Evolutionary conservation across 805 yeast genomes (phyloP), one percentile per base, ranked within the genome.

Genomic region (Gaillardinia entomophila): DNA sequence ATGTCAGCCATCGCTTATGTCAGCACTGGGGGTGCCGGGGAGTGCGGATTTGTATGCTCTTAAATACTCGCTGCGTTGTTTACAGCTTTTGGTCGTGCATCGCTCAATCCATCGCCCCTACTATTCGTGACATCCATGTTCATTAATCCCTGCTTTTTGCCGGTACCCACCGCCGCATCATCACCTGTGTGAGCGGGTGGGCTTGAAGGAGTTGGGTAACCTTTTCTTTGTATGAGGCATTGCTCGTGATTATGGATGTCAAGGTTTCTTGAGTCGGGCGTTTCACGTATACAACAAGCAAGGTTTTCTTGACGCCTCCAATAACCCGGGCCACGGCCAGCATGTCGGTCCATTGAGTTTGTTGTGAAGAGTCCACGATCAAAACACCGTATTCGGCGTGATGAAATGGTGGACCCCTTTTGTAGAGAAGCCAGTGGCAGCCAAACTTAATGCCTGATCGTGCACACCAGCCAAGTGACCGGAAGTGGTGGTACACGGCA

Each of bases 401-500:
- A 31, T 82, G 77, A 53, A 89, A 87, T 2, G 97, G 97, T 6
- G 97, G 98, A 0, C 99, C 99, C 36, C 90, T 67, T 33, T 81
- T 77, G 55, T 92, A 92, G 4, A 92, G 64, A 6, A 92, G 60
- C 55, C 66, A 82, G 47, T 89, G 94, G n/a, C 84, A 73, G 2
- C 96, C 96, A 55, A 92, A 92, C 55, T 92, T 92, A 35, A 88
- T 74, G 0, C 97, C 98, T 0, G 89, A 75, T 37, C 94, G 69
- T 2, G 82, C 92, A 63, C 97, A 90, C 97, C 97, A 92, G 0
- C 97, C 97, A 16, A 76, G 68, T 0, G 96, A 79, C 32, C 95
- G 70, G 57, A 78, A 89, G 53, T 90, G 88, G 50, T 87, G 94
- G 48, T 89, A 90, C 1, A 75, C 89, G 4, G 77, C 78, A 46